phyloP scores from a whole-genome alignment of 1,139 yeast species.

The Blastobotrys apis region DNA sequence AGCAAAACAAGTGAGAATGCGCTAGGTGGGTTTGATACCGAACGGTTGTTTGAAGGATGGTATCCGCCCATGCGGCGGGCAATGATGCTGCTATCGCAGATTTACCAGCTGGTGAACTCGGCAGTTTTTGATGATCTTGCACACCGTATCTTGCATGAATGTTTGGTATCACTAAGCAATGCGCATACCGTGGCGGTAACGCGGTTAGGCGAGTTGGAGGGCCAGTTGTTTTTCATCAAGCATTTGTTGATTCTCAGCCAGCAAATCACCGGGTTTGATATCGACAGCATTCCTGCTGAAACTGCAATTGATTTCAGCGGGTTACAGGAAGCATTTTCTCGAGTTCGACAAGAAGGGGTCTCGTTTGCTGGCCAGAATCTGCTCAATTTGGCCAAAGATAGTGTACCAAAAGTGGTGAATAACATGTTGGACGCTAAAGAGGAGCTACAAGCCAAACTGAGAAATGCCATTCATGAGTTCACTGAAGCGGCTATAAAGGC shows the following conservation, averaged over 20 bases:
- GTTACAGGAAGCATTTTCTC: constrained; percentile 49
- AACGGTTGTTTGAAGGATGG: constrained; percentile 46
- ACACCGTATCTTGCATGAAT: constrained; percentile 77
- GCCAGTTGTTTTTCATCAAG: constrained; percentile 63
- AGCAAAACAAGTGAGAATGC: constrained; percentile 12
- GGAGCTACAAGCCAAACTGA: constrained; percentile 70
- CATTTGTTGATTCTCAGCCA: constrained; percentile 67
- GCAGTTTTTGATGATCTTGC: constrained; percentile 85
- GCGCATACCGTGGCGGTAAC: constrained; percentile 46
- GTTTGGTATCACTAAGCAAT: constrained; percentile 54
- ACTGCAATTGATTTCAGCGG: constrained; percentile 76
- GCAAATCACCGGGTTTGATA: constrained; percentile 74
- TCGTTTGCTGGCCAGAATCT: constrained; percentile 40
- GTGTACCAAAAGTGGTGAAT: constrained; percentile 78
- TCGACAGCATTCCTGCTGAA: constrained; percentile 67
- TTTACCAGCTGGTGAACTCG: constrained; percentile 70
- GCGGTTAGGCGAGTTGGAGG: constrained; percentile 48
- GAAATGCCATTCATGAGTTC: constrained; percentile 65
- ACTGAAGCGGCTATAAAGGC: constrained; percentile 41
- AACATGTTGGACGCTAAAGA: constrained; percentile 81
- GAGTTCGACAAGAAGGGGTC: constrained; percentile 37
- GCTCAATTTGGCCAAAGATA: constrained; percentile 57
- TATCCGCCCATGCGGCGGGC: constrained; percentile 77
- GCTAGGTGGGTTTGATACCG: constrained; percentile 22
- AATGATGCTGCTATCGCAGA: constrained; percentile 64